Evolutionary conservation across 257 asterid species (phyloP), one percentile per base, ranked within the genome.

Genomic region (Eucommia ulmoides): DNA sequence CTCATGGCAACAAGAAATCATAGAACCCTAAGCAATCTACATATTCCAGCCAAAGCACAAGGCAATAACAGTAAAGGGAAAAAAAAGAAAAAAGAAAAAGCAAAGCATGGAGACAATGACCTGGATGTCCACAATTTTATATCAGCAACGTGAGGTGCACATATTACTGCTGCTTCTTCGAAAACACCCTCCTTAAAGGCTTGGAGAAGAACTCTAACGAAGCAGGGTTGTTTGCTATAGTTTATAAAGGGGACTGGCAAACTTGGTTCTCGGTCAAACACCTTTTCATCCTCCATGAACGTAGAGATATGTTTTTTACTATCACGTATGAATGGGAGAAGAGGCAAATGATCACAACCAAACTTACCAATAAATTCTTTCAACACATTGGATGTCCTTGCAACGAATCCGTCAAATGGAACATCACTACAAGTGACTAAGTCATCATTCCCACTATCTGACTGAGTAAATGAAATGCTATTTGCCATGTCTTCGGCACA

Each of bases 101-200:
- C n/a, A n/a, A n/a, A n/a, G n/a, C n/a, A n/a, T n/a, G n/a, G 44
- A 7, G n/a, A 1, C 2, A 17, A 1, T 5, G 16, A 26, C 26
- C 51, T 42, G 20, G 64, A 63, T 71, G 67, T 55, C 41, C 19
- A 35, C 1, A 19, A 14, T 24, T 22, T 50, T 48, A 84, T 63
- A 57, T 89, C 96, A 49, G 72, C 52, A 38, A 58, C 68, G 51
- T 19, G 67, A 61, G 98, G 93, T 44, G 93, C 88, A 73, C 88
- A 85, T 29, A 85, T 70, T 52, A 77, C 79, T n/a, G 93, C 96
- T 58, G 96, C 96, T 57, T 86, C 78, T 70, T 80, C 88, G 44
- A 82, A 89, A 54, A 72, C 75, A 55, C 98, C 96, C 62, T 74
- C 93, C 45, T 60, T 80, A 59, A 53, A 68, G 52, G 93, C 91